These are phyloP conservation scores for Sugiyamaella qingdaonensis DNA, from an alignment of 805 yeast species.

Conservation along the genomic window DNA sequence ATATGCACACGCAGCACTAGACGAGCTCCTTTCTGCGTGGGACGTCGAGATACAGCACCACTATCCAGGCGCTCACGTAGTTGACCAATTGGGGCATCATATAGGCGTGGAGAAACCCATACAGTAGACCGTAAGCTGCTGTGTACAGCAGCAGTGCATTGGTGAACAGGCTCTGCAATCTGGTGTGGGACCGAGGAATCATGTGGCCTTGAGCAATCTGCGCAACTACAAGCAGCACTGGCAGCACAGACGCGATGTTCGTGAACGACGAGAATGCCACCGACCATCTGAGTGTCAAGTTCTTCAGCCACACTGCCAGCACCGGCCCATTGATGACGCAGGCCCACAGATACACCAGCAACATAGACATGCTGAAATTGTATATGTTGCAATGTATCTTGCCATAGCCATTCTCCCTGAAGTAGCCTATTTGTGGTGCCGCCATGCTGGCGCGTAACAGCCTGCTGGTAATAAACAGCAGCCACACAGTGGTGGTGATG, in stretches of 20 bases:
- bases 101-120: slow-evolving; percentile 74
- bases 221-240: slow-evolving; percentile 13
- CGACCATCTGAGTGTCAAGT: slow-evolving; percentile 42
- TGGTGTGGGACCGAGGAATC: slow-evolving; percentile 37
- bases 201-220: slow-evolving; percentile 50
- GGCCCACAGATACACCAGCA: slow-evolving; percentile 69
- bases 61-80: slow-evolving; percentile 36
- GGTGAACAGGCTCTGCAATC: slow-evolving; percentile 23
- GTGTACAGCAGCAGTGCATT: slow-evolving; percentile 45
- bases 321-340: slow-evolving; percentile 76
- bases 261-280: slow-evolving; percentile 62
- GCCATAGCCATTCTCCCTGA: background rate
- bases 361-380: slow-evolving; percentile 58
- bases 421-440: background rate
- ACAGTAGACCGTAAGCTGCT: slow-evolving; percentile 57
- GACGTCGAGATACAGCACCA: slow-evolving; percentile 11
- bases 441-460: background rate
- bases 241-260: slow-evolving; percentile 38
- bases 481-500: slow-evolving; percentile 8
- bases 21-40: too few relatives aligned
- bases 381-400: slow-evolving; percentile 32
- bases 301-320: slow-evolving; percentile 75
- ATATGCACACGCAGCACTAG: too few relatives aligned
- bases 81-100: slow-evolving; percentile 79
- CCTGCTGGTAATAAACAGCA: slow-evolving; percentile 4